Evolutionary conservation across 2,329 filamentous ascomycete genomes (phyloP).

Genomic region (Aspergillus sp.): DNA sequence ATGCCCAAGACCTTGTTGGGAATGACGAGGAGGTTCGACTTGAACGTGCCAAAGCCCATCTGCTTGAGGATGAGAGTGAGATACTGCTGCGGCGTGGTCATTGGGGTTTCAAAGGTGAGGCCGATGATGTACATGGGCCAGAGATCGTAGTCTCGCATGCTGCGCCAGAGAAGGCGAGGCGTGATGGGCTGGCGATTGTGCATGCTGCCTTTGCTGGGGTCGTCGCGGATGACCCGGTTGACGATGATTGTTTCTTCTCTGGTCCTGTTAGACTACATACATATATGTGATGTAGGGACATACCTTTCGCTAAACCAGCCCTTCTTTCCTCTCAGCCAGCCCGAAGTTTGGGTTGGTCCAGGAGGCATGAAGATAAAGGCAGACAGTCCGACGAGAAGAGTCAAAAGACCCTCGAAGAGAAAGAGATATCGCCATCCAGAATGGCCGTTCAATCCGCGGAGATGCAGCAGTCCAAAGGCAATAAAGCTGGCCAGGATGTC

Average conservation of each 20-base stretch:
- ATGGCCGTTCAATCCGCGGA: constrained; percentile 26
- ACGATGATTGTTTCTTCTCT: constrained; percentile 56
- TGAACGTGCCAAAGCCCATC: constrained; percentile 57
- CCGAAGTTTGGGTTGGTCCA: neutral
- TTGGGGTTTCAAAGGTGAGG: constrained; percentile 51
- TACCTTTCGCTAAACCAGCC: constrained; percentile 32
- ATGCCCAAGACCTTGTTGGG: constrained; percentile 33
- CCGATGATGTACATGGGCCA: constrained; percentile 55
- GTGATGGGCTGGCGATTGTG: constrained; percentile 57
- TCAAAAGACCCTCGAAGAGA: constrained; percentile 1
- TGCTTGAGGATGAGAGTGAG: constrained; percentile 55
- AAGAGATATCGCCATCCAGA: constrained; percentile 31
- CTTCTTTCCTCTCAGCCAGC: constrained; percentile 1
- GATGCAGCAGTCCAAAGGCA: constrained; percentile 35
- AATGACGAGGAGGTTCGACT: constrained; percentile 61
- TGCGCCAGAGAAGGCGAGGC: constrained; percentile 45
- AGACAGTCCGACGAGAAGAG: constrained; percentile 38
- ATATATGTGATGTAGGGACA: no score
- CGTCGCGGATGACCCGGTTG: constrained; percentile 56
- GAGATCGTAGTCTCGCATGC: constrained; percentile 56
- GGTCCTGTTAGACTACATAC: no score
- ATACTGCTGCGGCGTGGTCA: constrained; percentile 47
- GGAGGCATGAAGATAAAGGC: constrained; percentile 8
- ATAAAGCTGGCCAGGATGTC: constrained; percentile 41
- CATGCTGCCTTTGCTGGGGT: constrained; percentile 54